Conservation (phyloP, 192 early-diverging fungal genomes). For the Backusella luteola region DNA sequence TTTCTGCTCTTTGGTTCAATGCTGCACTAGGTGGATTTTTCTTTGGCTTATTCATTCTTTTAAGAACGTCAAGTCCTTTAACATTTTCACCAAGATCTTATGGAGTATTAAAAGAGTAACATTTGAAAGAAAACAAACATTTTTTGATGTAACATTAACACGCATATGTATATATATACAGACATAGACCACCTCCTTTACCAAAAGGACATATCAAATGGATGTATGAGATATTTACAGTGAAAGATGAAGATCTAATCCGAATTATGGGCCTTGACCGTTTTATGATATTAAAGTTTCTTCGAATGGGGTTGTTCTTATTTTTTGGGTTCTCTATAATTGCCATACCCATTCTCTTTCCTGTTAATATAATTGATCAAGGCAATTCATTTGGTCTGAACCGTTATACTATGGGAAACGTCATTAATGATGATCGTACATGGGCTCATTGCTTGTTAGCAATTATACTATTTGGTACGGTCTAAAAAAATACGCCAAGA, state of each 20-base stretch:
- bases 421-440: conserved; percentile 48
- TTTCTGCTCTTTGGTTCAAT: conserved; percentile 72
- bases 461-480: conserved; percentile 50
- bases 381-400: conserved; percentile 48
- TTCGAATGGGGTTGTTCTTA: conserved; percentile 62
- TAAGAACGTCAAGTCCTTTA: conserved; percentile 59
- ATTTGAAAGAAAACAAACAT: background rate
- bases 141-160: background rate
- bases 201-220: conserved; percentile 57
- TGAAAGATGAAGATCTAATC: conserved; percentile 57
- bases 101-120: conserved; percentile 54
- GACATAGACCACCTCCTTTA: conserved; percentile 50
- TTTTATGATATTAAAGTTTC: conserved; percentile 77
- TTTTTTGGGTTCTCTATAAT: conserved; percentile 60
- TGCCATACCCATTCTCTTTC: conserved; percentile 62
- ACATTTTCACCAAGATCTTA: conserved; percentile 77
- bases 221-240: conserved; percentile 53
- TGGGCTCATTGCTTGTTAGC: conserved; percentile 72
- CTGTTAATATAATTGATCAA: conserved; percentile 63
- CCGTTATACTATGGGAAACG: conserved; percentile 71
- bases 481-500: background rate
- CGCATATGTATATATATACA: conserved; percentile 5
- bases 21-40: conserved; percentile 44
- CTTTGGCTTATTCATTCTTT: conserved; percentile 65
- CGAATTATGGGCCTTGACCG: conserved; percentile 65